phyloP scores from a whole-genome alignment of 805 yeast species.

The Kazachstania martiniae region DNA sequence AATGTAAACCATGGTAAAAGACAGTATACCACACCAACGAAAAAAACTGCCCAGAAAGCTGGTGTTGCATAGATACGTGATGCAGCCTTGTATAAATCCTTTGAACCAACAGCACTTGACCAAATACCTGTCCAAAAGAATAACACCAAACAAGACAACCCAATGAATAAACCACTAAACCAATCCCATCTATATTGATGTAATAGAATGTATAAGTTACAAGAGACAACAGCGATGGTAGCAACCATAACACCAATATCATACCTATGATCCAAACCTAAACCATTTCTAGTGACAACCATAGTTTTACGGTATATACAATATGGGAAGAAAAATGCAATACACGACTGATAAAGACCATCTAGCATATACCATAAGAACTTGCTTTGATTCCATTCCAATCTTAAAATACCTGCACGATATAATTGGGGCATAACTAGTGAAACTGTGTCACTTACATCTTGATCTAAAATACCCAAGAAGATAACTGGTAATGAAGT shows the following conservation, averaged over 20 bases:
- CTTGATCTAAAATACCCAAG: slow-evolving; percentile 72
- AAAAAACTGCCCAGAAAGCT: slow-evolving; percentile 56
- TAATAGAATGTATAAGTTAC: slow-evolving; percentile 53
- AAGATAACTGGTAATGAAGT: slow-evolving; percentile 75
- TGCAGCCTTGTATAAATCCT: slow-evolving; percentile 59
- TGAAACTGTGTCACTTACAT: slow-evolving; percentile 59
- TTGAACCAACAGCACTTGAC: slow-evolving; percentile 44
- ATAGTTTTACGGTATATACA: slow-evolving; percentile 36
- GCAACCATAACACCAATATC: slow-evolving; percentile 62
- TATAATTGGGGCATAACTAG: slow-evolving; percentile 66
- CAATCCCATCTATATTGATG: slow-evolving; percentile 80
- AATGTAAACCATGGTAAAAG: slow-evolving; percentile 56
- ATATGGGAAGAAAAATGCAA: slow-evolving; percentile 68
- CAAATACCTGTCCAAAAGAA: slow-evolving; percentile 77
- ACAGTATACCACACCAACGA: slow-evolving; percentile 54
- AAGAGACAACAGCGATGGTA: slow-evolving; percentile 53
- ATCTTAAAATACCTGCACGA: slow-evolving; percentile 58
- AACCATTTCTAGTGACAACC: slow-evolving; percentile 41
- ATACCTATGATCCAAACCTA: slow-evolving; percentile 58
- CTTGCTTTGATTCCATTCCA: slow-evolving; percentile 60
- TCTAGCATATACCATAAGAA: slow-evolving; percentile 68
- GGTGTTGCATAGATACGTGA: slow-evolving; percentile 51
- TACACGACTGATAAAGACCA: slow-evolving; percentile 64
- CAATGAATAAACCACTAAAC: slow-evolving; percentile 46
- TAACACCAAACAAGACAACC: slow-evolving; percentile 47